Percentiles rank a stretch among this genome's conserved stretches.
Conservation (phyloP, 1,284 basidiomycete species). For the Fomitopsis schrenkii region DNA sequence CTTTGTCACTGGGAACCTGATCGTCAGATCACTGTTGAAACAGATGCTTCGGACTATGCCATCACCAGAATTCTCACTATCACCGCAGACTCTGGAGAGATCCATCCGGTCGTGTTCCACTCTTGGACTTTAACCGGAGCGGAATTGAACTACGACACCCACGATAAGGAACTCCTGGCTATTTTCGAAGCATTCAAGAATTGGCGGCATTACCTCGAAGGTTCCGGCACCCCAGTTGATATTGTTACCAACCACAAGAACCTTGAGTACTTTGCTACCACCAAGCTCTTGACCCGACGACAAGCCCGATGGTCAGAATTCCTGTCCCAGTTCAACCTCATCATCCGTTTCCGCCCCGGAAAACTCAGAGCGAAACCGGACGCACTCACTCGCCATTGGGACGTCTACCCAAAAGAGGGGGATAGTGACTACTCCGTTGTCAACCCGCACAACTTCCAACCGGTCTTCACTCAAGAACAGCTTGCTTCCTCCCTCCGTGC, state of each 20-base stretch:
- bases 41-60: slow-evolving; percentile 22
- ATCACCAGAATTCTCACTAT: slow-evolving; percentile 26
- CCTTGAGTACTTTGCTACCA: slow-evolving; percentile 32
- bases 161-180: slow-evolving; percentile 36
- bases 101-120: slow-evolving; percentile 30
- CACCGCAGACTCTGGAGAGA: slow-evolving; percentile 18
- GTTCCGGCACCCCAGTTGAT: slow-evolving; percentile 19
- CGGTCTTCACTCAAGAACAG: slow-evolving; percentile 10
- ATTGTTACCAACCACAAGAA: slow-evolving; percentile 34
- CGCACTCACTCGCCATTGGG: slow-evolving; percentile 25
- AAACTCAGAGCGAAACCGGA: slow-evolving; percentile 31
- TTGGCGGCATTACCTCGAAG: slow-evolving; percentile 28
- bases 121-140: slow-evolving; percentile 26
- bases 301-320: slow-evolving; percentile 39
- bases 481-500: background rate
- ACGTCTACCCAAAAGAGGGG: slow-evolving; percentile 32
- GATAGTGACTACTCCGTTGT: too few species aligned
- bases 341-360: slow-evolving; percentile 24
- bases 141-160: slow-evolving; percentile 33
- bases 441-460: too few species aligned
- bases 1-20: slow-evolving; percentile 29
- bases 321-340: slow-evolving; percentile 36
- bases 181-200: slow-evolving; percentile 31
- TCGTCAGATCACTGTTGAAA: slow-evolving; percentile 14
- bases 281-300: slow-evolving; percentile 29